Percentiles rank a stretch among this genome's conserved stretches.
Evolutionary conservation across 2,329 filamentous ascomycete species (phyloP).

Genomic region (Aspergillus brunneoviolaceus): DNA sequence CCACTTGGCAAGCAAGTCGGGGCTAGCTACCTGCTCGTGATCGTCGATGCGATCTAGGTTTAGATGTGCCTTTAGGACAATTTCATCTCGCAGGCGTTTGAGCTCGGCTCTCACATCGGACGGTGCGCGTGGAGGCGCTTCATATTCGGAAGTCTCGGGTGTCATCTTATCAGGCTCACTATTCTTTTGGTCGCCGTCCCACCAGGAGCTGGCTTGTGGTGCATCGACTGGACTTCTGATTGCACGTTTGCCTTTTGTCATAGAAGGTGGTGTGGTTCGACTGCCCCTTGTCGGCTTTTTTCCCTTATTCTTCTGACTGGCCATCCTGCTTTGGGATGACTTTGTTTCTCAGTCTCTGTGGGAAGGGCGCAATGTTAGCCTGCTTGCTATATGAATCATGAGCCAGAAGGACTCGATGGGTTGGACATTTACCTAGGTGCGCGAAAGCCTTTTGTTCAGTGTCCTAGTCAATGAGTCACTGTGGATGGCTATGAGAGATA

Average conservation of each 20-base stretch:
- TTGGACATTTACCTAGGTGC: not conserved
- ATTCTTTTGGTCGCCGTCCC: not conserved
- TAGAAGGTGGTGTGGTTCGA: not conserved
- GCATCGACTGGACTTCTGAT: not conserved
- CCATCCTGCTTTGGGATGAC: not conserved
- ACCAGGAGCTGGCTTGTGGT: not conserved
- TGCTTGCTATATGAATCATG: not conserved
- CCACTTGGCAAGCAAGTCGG: not conserved
- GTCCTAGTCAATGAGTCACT: no score
- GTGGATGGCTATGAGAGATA: no score
- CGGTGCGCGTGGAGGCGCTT: not conserved
- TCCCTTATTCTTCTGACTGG: not conserved
- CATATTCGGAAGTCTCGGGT: not conserved
- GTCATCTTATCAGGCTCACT: not conserved
- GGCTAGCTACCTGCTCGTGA: not conserved
- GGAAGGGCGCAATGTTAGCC: not conserved
- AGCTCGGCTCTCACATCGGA: constrained; percentile 22
- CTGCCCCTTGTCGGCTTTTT: not conserved
- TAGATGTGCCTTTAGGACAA: constrained; percentile 17
- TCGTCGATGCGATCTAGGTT: constrained; percentile 1
- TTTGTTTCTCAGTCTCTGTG: not conserved
- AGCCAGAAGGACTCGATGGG: not conserved
- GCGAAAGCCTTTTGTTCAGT: not conserved
- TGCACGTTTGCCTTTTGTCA: not conserved
- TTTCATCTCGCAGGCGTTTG: constrained; percentile 19